Conservation (phyloP, 768 basidiomycete genomes). For the Tricholoma bakamatsutake region DNA sequence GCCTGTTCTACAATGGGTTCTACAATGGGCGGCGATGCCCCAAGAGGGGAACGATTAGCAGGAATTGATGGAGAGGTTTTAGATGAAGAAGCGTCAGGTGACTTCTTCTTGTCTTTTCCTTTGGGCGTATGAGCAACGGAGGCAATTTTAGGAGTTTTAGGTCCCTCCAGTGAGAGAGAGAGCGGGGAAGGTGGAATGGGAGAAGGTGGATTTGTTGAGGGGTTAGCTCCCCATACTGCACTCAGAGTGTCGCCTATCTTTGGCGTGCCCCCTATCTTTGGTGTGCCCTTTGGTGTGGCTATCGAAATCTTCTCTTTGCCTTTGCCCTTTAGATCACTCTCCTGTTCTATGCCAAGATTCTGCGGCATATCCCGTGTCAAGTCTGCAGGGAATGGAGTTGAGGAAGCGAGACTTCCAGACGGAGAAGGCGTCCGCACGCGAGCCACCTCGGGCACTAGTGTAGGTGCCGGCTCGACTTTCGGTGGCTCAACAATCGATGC, state of each 20-base stretch:
- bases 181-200: background rate
- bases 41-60: constrained; percentile 14
- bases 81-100: constrained; percentile 15
- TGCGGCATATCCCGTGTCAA: constrained; percentile 14
- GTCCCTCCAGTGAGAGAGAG: background rate
- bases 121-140: constrained; percentile 8
- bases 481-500: constrained; percentile 14
- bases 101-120: constrained; percentile 14
- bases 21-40: constrained; percentile 8
- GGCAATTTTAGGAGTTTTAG: background rate
- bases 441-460: constrained; percentile 6
- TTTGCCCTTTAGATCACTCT: constrained; percentile 19
- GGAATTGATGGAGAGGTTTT: constrained; percentile 17
- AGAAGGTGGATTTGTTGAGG: constrained; percentile 6
- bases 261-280: constrained; percentile 28
- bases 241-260: constrained; percentile 36
- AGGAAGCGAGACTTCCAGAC: constrained; percentile 8
- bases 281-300: constrained; percentile 9
- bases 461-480: constrained; percentile 3
- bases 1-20: constrained; percentile 3
- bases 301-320: constrained; percentile 15
- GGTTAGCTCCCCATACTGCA: constrained; percentile 41
- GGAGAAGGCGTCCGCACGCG: constrained; percentile 10
- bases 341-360: constrained; percentile 12
- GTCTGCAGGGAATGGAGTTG: constrained; percentile 8